Base-by-base conservation (phyloP, 768 basidiomycete species). In the Xerocomellus dryophilus region DNA sequence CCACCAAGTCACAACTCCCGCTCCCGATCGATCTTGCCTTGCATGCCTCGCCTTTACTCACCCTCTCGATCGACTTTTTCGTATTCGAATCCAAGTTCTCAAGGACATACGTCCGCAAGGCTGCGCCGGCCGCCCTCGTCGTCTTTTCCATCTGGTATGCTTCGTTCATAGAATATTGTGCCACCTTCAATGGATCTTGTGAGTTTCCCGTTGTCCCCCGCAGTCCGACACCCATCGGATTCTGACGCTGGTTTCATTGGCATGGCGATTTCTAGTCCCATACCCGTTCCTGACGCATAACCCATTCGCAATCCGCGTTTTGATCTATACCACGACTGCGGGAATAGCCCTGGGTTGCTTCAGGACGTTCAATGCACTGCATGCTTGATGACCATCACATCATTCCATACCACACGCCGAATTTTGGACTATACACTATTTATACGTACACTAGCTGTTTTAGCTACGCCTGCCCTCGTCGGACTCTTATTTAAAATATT, bases 261-360 rank as follows among this genome's bases (percentile, higher is more conserved):
- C 17, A 31, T 15, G 44, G 12, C 21, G 32, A 36, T 45, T 45
- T 47, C 5, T 51, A 88, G 88, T 91, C 73, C 88, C 90, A 25
- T 93, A 93, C 70, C 91, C 91, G 0, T 93, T 93, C 73, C 74
- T 93, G 53, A 88, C 83, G 0, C 60, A 84, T 17, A 84, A 78
- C 63, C 71, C 81, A 0, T 71, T 84, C 18, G 58, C 63, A 8
- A 69, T 75, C 29, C 79, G 90, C 14, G 57, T 84, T 12, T 69
- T 66, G 7, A 88, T 92, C 35, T 93, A 93, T 69, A 62, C 65
- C 32, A 76, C 70, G 7, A 76, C 81, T 2, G 76, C 79, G 1
- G 48, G 71, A 1, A 68, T 88, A 21, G 85, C 84, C 2, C 73
- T 81, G 35, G 38, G 73, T 11, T 80, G 80, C 6, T 86, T 92